Base-by-base conservation (phyloP, 495 filamentous ascomycete species). In the Podospora pseudopauciseta region DNA sequence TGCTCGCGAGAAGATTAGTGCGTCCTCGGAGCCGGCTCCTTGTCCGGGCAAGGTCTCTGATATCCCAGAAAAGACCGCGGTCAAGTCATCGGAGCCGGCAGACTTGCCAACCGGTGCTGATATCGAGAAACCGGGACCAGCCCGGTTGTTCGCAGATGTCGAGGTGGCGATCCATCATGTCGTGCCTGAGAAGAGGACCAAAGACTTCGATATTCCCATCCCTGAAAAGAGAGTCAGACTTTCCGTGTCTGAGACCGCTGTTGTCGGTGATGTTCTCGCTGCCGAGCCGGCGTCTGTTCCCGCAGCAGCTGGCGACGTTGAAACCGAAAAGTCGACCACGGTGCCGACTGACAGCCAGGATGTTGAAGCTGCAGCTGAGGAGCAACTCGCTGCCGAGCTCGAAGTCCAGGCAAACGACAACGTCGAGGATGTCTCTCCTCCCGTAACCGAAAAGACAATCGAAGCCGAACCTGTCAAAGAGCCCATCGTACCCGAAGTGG, bases 331-430 rank as follows among this genome's bases (percentile, higher is more conserved):
- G 9, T 26, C 20, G 9, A 44, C 5, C n/a, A 28, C 16, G 4
- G 49, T 18, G 27, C 28, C n/a, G 34, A 59, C 11, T 55, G 19
- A 23, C 2, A n/a, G 57, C 39, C 56, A 55, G 15, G 32, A 60
- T 23, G 32, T 5, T 5, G 23, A 23, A 53, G 19, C 20, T 26
- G n/a, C 28, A 26, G 39, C 27, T 32, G 63, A 56, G 6, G 26
- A n/a, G 11, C 56, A 54, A 64, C 49, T 61, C n/a, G 65, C 56
- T 4, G n/a, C 44, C 26, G 56, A 66, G 63, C 63, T 61, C 20
- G 30, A 34, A 5, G 34, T 62, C 18, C 63, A 66, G 30, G 20
- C 28, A 9, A 57, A 56, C 4, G 39, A 61, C 6, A 16, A 55
- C 13, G 49, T 67, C 1, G 32, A 63, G 28, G 19, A 67, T 27